Percentiles rank a stretch among this genome's conserved stretches.
Evolutionary conservation across 208 protist genomes (phyloP).

Genomic region (Plasmodiophora brassicae): DNA sequence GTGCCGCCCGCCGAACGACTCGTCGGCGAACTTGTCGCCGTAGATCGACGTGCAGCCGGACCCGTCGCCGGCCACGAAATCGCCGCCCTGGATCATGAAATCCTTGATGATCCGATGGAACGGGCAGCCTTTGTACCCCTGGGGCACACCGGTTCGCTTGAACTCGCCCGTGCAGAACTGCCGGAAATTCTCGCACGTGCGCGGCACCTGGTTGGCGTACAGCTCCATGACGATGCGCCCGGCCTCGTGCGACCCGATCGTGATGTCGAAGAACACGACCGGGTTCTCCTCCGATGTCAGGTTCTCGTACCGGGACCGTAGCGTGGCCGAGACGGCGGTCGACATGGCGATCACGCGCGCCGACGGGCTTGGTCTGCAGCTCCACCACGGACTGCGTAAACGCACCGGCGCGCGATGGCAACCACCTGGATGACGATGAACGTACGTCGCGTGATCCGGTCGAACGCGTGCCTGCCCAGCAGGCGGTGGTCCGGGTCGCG

Average conservation of each 20-base stretch:
- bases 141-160: neutral
- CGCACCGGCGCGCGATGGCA: too few relatives aligned
- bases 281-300: neutral
- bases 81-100: constrained; percentile 58
- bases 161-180: constrained; percentile 41
- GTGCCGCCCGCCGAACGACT: constrained; percentile 46
- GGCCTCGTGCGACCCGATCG: constrained; percentile 9
- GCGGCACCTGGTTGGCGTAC: constrained; percentile 57
- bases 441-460: too few relatives aligned
- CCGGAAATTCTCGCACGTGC: constrained; percentile 63
- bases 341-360: too few relatives aligned
- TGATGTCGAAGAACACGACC: constrained; percentile 47
- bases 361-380: too few relatives aligned
- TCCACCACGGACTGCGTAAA: too few relatives aligned
- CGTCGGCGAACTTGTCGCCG: constrained; percentile 47
- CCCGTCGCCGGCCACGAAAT: constrained; percentile 48
- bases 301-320: neutral
- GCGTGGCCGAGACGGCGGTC: neutral
- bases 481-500: too few relatives aligned
- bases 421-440: too few relatives aligned
- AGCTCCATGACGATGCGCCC: constrained; percentile 49
- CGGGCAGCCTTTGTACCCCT: constrained; percentile 45
- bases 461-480: too few relatives aligned
- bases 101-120: constrained; percentile 54
- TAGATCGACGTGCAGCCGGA: constrained; percentile 40